Percentiles rank a stretch among this genome's conserved stretches.
phyloP scores from a whole-genome alignment of 768 basidiomycete genomes.

The Lentinula aciculospora region DNA sequence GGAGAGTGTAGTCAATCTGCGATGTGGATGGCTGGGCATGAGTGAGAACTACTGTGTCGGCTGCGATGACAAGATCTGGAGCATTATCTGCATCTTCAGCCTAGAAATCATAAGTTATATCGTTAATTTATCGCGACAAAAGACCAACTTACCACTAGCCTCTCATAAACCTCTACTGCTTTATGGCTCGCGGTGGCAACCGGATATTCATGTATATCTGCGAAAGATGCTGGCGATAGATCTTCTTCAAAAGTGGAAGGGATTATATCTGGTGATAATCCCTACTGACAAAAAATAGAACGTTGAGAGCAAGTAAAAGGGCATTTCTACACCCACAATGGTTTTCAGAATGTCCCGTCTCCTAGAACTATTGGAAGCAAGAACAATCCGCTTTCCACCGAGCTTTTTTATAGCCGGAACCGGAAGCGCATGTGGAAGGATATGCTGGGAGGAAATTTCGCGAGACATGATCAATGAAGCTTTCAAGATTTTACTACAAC shows the following conservation, averaged over 20 bases:
- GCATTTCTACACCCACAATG: constrained; percentile 46
- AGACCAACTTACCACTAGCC: constrained; percentile 70
- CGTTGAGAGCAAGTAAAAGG: background rate
- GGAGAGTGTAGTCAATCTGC: constrained; percentile 46
- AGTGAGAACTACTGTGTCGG: constrained; percentile 93
- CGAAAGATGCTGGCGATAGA: constrained; percentile 60
- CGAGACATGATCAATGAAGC: background rate
- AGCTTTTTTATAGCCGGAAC: constrained; percentile 64
- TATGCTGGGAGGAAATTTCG: constrained; percentile 25
- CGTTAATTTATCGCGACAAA: background rate
- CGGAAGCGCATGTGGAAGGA: constrained; percentile 61
- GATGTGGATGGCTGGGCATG: constrained; percentile 61
- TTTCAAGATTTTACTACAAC: too few relatives aligned
- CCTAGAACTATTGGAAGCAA: constrained; percentile 85
- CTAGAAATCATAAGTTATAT: constrained; percentile 20
- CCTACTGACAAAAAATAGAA: constrained; percentile 11
- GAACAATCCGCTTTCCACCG: constrained; percentile 67
- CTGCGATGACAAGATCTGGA: constrained; percentile 84
- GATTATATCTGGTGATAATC: constrained; percentile 60
- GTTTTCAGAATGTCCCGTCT: constrained; percentile 77
- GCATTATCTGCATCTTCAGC: constrained; percentile 55
- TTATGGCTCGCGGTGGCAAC: constrained; percentile 73
- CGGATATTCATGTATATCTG: constrained; percentile 68
- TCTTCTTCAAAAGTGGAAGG: constrained; percentile 81
- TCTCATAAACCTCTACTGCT: constrained; percentile 83